phyloP scores from a whole-genome alignment of 192 early-diverging fungal genomes.

The Coemansia aciculifera region DNA sequence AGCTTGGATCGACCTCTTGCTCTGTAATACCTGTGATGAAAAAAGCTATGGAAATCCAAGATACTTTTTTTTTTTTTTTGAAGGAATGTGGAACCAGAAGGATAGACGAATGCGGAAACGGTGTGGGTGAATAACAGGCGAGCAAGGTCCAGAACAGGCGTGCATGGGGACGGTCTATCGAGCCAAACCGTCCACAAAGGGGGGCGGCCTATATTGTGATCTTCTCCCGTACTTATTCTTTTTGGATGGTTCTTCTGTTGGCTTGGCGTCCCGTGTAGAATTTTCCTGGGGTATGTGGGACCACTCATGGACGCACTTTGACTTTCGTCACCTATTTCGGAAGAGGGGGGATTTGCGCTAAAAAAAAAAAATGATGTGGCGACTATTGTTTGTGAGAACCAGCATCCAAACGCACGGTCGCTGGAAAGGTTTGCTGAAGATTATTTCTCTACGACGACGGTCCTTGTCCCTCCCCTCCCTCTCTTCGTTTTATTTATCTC shows the following conservation, averaged over 20 bases:
- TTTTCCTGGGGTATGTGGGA: neutral
- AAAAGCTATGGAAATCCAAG: neutral
- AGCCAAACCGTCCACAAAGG: neutral
- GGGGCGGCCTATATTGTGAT: neutral
- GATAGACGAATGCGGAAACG: neutral
- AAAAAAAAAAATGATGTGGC: constrained; percentile 1
- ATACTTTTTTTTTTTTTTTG: neutral
- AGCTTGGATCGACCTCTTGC: too few relatives aligned
- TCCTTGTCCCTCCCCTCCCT: neutral
- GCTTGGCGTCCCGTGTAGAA: neutral
- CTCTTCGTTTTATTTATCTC: neutral
- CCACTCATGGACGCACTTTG: neutral
- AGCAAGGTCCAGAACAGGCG: neutral
- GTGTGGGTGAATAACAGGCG: neutral
- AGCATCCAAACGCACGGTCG: neutral
- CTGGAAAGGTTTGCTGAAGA: neutral
- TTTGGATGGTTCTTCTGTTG: neutral
- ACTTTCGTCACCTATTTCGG: neutral
- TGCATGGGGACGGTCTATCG: neutral
- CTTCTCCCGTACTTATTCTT: neutral
- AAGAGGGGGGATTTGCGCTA: neutral
- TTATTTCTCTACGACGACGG: neutral
- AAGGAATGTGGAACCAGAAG: neutral
- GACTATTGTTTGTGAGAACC: neutral
- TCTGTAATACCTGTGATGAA: too few relatives aligned